These are phyloP conservation scores for Colletotrichum plurivorum DNA, from an alignment of 2,329 filamentous ascomycete species.

Conservation along the genomic window DNA sequence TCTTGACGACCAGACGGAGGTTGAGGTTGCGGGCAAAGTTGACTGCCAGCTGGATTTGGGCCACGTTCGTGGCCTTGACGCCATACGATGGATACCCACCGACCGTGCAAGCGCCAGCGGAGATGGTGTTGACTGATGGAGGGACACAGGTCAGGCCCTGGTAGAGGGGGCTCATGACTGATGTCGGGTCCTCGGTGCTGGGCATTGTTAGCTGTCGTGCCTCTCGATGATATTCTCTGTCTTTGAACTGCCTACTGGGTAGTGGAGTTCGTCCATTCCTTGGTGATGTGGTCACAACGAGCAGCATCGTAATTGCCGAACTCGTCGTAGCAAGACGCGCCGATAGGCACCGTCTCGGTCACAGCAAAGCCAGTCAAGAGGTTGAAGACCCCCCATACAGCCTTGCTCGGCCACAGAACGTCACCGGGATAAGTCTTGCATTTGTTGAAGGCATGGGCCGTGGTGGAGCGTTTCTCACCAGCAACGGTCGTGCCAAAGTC, in stretches of 20 bases:
- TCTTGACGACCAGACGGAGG: slow-evolving; percentile 64
- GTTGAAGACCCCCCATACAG: slow-evolving; percentile 51
- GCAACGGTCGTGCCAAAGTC: slow-evolving; percentile 24
- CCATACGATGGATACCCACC: slow-evolving; percentile 60
- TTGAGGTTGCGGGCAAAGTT: slow-evolving; percentile 63
- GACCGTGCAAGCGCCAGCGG: slow-evolving; percentile 49
- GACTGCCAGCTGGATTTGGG: slow-evolving; percentile 60
- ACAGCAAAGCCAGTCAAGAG: slow-evolving; percentile 49
- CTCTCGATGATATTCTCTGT: background rate
- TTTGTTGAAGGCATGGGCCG: slow-evolving; percentile 44
- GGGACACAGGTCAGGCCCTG: slow-evolving; percentile 55
- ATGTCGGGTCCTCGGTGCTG: slow-evolving; percentile 54
- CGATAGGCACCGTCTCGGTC: slow-evolving; percentile 50
- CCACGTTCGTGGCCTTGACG: slow-evolving; percentile 56
- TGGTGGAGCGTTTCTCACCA: slow-evolving; percentile 18
- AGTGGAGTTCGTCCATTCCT: slow-evolving; percentile 47
- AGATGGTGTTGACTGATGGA: slow-evolving; percentile 35
- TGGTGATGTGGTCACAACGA: slow-evolving; percentile 45
- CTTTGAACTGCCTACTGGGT: slow-evolving; percentile 41
- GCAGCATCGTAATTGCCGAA: slow-evolving; percentile 44
- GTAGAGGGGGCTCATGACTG: slow-evolving; percentile 57
- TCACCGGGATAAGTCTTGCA: slow-evolving; percentile 53
- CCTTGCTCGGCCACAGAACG: slow-evolving; percentile 44
- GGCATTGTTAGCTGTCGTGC: background rate
- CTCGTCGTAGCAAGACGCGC: slow-evolving; percentile 49